Base-by-base conservation (phyloP, 1,139 yeast species). In the Candida sp. region DNA sequence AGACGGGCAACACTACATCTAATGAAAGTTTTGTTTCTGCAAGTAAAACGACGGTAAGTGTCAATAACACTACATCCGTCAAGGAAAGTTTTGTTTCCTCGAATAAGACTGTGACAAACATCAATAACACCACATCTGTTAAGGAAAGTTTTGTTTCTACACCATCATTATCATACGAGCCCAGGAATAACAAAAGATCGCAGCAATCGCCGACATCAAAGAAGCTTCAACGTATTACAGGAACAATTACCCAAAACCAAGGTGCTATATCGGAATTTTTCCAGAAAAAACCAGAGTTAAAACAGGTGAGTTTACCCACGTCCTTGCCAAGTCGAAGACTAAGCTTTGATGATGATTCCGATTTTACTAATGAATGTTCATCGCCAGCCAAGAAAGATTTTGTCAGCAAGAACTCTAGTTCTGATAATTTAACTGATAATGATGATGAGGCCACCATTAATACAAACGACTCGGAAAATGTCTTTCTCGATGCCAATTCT, bases 271-370 rank as follows among this genome's bases (percentile, higher is more conserved):
- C 55, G 23, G 48, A 44, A 30, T 54, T 49, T 30, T 54, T 54
- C 40, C 30, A 39, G n/a, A 27, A 41, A 9, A 43, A 40, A 9
- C 27, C 32, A 6, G 23, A 30, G 9, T 22, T 37, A 6, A 37
- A 37, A 4, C 39, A 37, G 9, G 33, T 29, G 4, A 37, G 34
- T 29, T 29, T 37, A 29, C 39, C 39, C 12, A 23, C 34, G 15
- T 19, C 27, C 4, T 21, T 37, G 4, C 25, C 39, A 5, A n/a
- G 34, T 5, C 21, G 38, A 8, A 37, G 33, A 22, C 2, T 22
- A 21, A 66, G 68, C 45, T 51, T 61, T 27, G 45, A 63, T 4
- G 71, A 68, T 2, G 72, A 68, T 38, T 67, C 73, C 2, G 73
- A 68, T 42, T 55, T 70, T 8, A 61, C 72, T 0, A 75, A 37